Evolutionary conservation across 1,139 yeast species (phyloP).

Genomic region (Magnusiomyces suaveolens): DNA sequence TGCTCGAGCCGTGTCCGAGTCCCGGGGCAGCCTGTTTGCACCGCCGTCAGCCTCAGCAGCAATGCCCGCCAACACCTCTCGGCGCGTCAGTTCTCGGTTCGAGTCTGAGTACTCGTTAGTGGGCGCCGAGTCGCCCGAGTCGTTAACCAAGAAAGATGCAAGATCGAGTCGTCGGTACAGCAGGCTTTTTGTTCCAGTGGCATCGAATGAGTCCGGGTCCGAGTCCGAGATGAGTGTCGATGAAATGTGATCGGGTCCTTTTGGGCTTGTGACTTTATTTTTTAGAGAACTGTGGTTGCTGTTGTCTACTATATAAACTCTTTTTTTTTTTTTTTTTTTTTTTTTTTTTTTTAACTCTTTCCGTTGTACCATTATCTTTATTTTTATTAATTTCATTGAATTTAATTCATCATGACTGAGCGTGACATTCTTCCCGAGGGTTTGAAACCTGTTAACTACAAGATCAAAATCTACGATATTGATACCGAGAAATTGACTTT

Average conservation of each 20-base stretch:
- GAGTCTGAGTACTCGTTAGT: neutral
- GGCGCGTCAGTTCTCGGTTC: neutral
- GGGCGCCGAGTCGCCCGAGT: neutral
- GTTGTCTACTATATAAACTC: neutral
- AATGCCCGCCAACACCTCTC: neutral
- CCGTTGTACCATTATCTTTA: neutral
- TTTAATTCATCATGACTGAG: neutral
- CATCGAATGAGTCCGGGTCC: neutral
- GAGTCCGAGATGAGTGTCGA: slow-evolving; percentile 5
- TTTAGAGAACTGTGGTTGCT: too few relatives aligned
- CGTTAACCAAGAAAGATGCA: neutral
- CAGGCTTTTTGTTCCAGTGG: neutral
- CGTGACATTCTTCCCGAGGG: slow-evolving; percentile 49
- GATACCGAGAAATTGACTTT: slow-evolving; percentile 41
- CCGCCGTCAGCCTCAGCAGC: neutral
- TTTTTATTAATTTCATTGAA: neutral
- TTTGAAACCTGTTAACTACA: slow-evolving; percentile 43
- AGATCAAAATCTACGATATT: slow-evolving; percentile 35
- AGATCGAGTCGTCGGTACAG: neutral
- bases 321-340: neutral
- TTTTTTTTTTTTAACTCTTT: neutral
- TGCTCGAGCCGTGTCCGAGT: neutral
- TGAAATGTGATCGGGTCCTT: too few relatives aligned
- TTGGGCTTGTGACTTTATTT: too few relatives aligned
- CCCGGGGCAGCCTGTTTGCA: neutral